A percentile compares a stretch with the other conserved stretches of the same genome.
Evolutionary conservation across 768 basidiomycete genomes (phyloP).

Genomic region (Amylocystis lapponica): DNA sequence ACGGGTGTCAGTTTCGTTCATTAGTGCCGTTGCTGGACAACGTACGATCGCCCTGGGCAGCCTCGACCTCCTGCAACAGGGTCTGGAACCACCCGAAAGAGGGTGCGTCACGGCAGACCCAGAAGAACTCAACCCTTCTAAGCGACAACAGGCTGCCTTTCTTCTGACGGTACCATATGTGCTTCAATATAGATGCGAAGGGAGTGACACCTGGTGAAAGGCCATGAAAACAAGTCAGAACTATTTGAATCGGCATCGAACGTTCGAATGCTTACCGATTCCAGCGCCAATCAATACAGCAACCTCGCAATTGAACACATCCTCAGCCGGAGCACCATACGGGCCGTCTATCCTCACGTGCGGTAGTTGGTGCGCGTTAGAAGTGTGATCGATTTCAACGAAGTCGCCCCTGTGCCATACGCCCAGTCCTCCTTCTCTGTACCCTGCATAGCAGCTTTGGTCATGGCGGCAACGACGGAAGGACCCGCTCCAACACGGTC

Average conservation of each 20-base stretch:
- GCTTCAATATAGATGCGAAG: slow-evolving; percentile 91
- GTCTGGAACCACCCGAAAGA: slow-evolving; percentile 98
- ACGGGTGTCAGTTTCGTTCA: not conserved
- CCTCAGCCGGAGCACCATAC: slow-evolving; percentile 90
- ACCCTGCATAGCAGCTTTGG: slow-evolving; percentile 73
- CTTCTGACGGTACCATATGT: slow-evolving; percentile 93
- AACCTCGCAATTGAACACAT: slow-evolving; percentile 80
- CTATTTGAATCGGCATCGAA: not conserved
- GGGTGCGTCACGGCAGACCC: slow-evolving; percentile 91
- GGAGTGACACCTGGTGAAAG: slow-evolving; percentile 71
- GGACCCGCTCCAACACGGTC: slow-evolving; percentile 82
- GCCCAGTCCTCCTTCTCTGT: slow-evolving; percentile 52
- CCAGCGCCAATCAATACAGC: slow-evolving; percentile 91
- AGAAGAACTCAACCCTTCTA: slow-evolving; percentile 90
- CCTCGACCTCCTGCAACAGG: slow-evolving; percentile 82
- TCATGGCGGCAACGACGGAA: slow-evolving; percentile 71
- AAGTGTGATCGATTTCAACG: slow-evolving; percentile 63
- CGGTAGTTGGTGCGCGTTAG: slow-evolving; percentile 52
- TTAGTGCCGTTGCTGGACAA: too few relatives aligned
- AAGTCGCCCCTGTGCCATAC: slow-evolving; percentile 59
- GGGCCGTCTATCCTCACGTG: slow-evolving; percentile 81
- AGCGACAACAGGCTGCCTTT: slow-evolving; percentile 71
- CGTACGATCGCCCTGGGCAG: slow-evolving; percentile 84
- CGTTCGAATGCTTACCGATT: slow-evolving; percentile 54
- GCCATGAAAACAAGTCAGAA: not conserved